Evolutionary conservation across 495 filamentous ascomycete species (phyloP).

Genomic region (Opeltia flavorubescens): DNA sequence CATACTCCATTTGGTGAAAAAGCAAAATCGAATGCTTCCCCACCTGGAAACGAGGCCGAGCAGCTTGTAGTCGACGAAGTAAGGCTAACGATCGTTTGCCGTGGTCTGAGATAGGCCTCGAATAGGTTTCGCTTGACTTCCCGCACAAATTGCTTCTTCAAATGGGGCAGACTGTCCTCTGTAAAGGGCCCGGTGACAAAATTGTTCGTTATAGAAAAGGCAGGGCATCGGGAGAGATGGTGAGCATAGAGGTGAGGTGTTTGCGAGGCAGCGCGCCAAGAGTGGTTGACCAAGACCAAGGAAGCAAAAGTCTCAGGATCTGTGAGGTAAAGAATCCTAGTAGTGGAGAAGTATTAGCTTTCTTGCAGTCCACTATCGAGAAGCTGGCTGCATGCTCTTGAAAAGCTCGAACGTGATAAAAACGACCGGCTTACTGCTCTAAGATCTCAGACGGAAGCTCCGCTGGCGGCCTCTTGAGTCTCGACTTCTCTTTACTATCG

Average conservation of each 20-base stretch:
- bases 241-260: constrained; percentile 58
- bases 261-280: constrained; percentile 64
- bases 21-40: constrained; percentile 73
- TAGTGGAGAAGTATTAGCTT: constrained; percentile 3
- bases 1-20: constrained; percentile 61
- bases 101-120: constrained; percentile 60
- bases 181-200: constrained; percentile 26
- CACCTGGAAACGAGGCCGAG: constrained; percentile 63
- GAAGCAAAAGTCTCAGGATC: constrained; percentile 75
- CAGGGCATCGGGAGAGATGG: constrained; percentile 59
- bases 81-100: constrained; percentile 53
- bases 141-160: constrained; percentile 52
- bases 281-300: constrained; percentile 60
- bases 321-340: constrained; percentile 59
- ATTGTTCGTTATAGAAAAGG: constrained; percentile 44
- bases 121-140: constrained; percentile 71
- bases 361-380: neutral
- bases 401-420: neutral
- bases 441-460: constrained; percentile 29
- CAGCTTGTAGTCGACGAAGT: constrained; percentile 68
- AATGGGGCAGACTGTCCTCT: constrained; percentile 38
- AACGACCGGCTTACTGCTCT: constrained; percentile 21
- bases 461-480: constrained; percentile 8
- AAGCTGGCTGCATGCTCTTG: neutral
- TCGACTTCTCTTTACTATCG: constrained; percentile 13